Conservation (phyloP, 2,329 filamentous ascomycete species). For the Ophiostoma himal-ulmi region DNA sequence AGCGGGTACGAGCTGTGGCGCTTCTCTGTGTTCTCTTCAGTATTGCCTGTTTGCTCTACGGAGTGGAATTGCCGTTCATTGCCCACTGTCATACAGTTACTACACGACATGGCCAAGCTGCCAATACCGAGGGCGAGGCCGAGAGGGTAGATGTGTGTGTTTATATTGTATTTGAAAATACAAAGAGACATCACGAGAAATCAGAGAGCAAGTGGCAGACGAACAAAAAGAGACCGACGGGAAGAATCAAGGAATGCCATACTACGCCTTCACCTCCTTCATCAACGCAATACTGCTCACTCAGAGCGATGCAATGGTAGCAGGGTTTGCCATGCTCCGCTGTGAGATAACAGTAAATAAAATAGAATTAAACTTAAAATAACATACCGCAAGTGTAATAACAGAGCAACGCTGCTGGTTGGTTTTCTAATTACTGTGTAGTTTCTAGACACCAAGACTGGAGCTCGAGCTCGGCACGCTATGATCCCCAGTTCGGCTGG, state of each 20-base stretch:
- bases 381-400: slow-evolving; percentile 3
- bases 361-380: slow-evolving; percentile 4
- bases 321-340: neutral
- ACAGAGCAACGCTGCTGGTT: neutral
- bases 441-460: neutral
- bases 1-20: neutral
- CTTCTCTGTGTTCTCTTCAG: neutral
- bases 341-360: neutral
- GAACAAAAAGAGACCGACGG: neutral
- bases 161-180: no score
- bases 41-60: no score
- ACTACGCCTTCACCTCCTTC: no score
- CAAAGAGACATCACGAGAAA: neutral
- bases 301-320: neutral
- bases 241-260: neutral
- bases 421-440: no score
- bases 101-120: no score
- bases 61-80: no score
- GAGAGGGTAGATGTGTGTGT: no score
- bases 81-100: neutral
- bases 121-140: neutral
- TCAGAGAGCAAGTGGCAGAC: neutral
- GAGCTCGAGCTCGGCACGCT: neutral
- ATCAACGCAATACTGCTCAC: no score
- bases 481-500: neutral